A percentile compares a stretch with the other conserved stretches of the same genome.
Conservation (phyloP, 1,284 basidiomycete species). For the Phellopilus nigrolimitatus region DNA sequence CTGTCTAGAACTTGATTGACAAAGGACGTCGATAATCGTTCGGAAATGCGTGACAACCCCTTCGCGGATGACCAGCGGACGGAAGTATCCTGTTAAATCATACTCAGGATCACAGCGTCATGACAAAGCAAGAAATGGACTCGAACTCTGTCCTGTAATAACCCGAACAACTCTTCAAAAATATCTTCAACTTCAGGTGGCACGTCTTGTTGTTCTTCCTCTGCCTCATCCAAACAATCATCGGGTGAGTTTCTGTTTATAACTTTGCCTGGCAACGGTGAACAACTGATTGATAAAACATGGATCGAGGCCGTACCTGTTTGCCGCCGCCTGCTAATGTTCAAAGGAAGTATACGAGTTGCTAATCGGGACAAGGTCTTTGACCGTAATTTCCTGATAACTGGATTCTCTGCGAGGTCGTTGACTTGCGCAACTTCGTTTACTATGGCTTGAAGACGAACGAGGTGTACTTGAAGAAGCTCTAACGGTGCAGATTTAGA, state of each 20-base stretch:
- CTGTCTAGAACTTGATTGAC: slow-evolving; percentile 78
- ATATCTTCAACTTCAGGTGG: slow-evolving; percentile 77
- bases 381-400: slow-evolving; percentile 60
- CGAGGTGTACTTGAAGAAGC: slow-evolving; percentile 42
- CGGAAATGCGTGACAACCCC: slow-evolving; percentile 82
- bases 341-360: slow-evolving; percentile 57
- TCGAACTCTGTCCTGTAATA: slow-evolving; percentile 78
- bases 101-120: not conserved
- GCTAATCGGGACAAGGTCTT: slow-evolving; percentile 64
- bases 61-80: slow-evolving; percentile 96
- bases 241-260: not conserved
- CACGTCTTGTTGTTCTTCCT: slow-evolving; percentile 59
- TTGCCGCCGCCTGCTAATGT: slow-evolving; percentile 4
- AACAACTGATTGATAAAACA: slow-evolving; percentile 31
- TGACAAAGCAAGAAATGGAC: not conserved
- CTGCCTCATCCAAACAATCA: slow-evolving; percentile 3
- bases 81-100: slow-evolving; percentile 78
- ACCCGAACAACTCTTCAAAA: slow-evolving; percentile 71
- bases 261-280: slow-evolving; percentile 21
- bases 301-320: slow-evolving; percentile 33
- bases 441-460: slow-evolving; percentile 42
- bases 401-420: slow-evolving; percentile 47
- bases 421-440: slow-evolving; percentile 37
- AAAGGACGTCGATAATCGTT: slow-evolving; percentile 74
- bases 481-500: slow-evolving; percentile 61